Evolutionary conservation across 345 rosid genomes (phyloP).

Genomic region (Bruguiera gymnorhiza): DNA sequence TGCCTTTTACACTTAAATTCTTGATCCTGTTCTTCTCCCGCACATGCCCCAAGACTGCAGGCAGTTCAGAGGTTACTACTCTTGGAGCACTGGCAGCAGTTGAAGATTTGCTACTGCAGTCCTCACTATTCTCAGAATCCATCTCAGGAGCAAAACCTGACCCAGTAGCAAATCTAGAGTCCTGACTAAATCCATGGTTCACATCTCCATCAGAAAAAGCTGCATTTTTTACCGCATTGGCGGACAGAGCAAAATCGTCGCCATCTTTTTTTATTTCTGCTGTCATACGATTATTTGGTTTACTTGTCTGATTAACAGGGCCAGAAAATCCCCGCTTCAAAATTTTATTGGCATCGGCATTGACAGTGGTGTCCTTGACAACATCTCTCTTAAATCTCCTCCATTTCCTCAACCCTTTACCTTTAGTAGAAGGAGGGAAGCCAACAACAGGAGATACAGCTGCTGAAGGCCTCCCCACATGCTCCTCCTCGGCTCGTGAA

Average conservation of each 20-base stretch:
- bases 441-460: conserved; percentile 25
- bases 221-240: conserved; percentile 27
- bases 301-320: conserved; percentile 38
- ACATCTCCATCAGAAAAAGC: conserved; percentile 35
- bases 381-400: conserved; percentile 61
- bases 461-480: conserved; percentile 9
- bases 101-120: conserved; percentile 67
- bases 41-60: conserved; percentile 31
- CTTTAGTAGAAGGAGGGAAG: conserved; percentile 43
- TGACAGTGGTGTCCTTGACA: conserved; percentile 43
- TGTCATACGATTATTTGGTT: conserved; percentile 29
- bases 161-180: conserved; percentile 48
- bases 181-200: conserved; percentile 37
- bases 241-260: conserved; percentile 42
- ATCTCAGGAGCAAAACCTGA: conserved; percentile 43
- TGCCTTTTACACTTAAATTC: conserved; percentile 43
- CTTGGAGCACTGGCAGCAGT: conserved; percentile 71
- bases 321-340: conserved; percentile 65
- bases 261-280: conserved; percentile 37
- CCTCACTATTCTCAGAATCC: conserved; percentile 68
- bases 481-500: conserved; percentile 19
- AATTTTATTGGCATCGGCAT: conserved; percentile 42
- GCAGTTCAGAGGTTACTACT: conserved; percentile 41
- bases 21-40: conserved; percentile 45
- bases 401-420: conserved; percentile 83